phyloP scores from a whole-genome alignment of 352 stramenopile genomes.

The Phytopythium ostracodes region DNA sequence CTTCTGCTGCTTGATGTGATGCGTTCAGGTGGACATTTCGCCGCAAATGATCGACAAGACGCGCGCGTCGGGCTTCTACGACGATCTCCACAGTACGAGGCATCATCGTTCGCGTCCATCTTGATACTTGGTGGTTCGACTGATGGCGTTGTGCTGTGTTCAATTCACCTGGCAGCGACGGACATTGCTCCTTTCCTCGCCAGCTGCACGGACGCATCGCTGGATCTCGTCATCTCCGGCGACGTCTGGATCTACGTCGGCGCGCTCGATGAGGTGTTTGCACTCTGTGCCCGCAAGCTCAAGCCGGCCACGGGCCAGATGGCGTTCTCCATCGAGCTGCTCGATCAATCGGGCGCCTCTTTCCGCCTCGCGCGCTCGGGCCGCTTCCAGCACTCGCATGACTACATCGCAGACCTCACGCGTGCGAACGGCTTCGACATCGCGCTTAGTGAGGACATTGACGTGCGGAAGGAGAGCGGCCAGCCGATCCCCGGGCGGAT shows the following conservation, averaged over 20 bases:
- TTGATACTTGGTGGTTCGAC: neutral
- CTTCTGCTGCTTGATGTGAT: neutral
- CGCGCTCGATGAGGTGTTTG: slow-evolving; percentile 57
- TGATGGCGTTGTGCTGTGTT: neutral
- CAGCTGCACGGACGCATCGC: slow-evolving; percentile 27
- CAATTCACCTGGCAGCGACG: slow-evolving; percentile 29
- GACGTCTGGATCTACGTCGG: slow-evolving; percentile 90
- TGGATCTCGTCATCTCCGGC: slow-evolving; percentile 69
- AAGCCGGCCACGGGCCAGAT: slow-evolving; percentile 33
- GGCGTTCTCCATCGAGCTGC: slow-evolving; percentile 68
- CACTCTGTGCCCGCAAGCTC: slow-evolving; percentile 41
- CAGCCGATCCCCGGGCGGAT: slow-evolving; percentile 64
- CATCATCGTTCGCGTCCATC: neutral
- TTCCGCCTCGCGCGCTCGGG: slow-evolving; percentile 63
- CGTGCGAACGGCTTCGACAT: slow-evolving; percentile 35
- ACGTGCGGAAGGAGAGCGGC: slow-evolving; percentile 67
- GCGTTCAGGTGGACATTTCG: slow-evolving; percentile 70
- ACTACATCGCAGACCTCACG: slow-evolving; percentile 52
- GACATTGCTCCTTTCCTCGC: slow-evolving; percentile 57
- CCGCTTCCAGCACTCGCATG: slow-evolving; percentile 72
- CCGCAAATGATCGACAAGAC: slow-evolving; percentile 81
- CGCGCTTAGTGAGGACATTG: slow-evolving; percentile 33
- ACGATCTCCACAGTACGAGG: slow-evolving; percentile 62
- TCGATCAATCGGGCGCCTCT: slow-evolving; percentile 14
- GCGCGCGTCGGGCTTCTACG: slow-evolving; percentile 50